phyloP scores from a whole-genome alignment of 441 rosid genomes.

The Gossypium aridum region DNA sequence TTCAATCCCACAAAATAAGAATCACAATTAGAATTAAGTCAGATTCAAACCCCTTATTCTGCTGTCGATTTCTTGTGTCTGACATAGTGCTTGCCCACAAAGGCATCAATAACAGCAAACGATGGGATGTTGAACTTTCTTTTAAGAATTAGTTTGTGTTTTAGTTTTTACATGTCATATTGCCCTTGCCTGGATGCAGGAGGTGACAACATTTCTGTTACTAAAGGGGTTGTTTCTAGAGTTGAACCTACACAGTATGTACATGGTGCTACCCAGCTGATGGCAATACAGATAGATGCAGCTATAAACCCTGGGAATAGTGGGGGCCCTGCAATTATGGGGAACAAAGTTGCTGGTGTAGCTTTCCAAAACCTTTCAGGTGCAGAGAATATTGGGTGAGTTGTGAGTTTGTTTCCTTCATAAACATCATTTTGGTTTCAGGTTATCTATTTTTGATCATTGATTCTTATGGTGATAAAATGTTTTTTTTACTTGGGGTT shows the following conservation, averaged over 20 bases:
- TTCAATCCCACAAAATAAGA: too few species aligned
- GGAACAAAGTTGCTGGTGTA: constrained; percentile 74
- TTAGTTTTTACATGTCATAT: constrained; percentile 1
- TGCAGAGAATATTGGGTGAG: constrained; percentile 90
- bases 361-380: constrained; percentile 90
- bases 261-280: constrained; percentile 71
- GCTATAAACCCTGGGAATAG: constrained; percentile 88
- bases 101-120: background rate
- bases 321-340: constrained; percentile 90
- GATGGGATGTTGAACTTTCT: background rate
- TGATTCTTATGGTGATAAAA: background rate
- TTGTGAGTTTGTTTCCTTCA: background rate
- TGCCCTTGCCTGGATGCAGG: constrained; percentile 32
- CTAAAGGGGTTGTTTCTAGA: constrained; percentile 81
- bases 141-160: background rate
- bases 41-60: too few species aligned
- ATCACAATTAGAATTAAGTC: too few species aligned
- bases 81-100: too few species aligned
- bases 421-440: background rate
- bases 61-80: too few species aligned
- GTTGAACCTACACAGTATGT: constrained; percentile 84
- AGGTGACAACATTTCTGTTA: constrained; percentile 78
- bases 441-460: background rate
- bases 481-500: background rate
- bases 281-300: constrained; percentile 96